Evolutionary conservation across 352 stramenopile genomes (phyloP).

Genomic region (Pythium biforme): DNA sequence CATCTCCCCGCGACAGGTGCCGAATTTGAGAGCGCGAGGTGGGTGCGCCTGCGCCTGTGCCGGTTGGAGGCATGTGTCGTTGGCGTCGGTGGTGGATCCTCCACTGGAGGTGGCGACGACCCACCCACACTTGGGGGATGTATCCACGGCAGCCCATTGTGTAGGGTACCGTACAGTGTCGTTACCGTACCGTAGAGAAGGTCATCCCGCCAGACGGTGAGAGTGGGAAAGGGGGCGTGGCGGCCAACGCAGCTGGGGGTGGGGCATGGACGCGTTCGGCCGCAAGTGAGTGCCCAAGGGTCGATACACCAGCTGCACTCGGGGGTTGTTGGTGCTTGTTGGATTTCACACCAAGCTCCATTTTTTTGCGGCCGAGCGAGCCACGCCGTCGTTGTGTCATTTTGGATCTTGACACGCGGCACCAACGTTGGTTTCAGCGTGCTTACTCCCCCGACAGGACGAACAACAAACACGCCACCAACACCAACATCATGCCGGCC

Average conservation of each 20-base stretch:
- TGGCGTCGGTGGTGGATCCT: neutral
- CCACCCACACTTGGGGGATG: neutral
- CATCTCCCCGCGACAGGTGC: neutral
- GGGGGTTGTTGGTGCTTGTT: conserved; percentile 3
- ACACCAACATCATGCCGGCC: neutral
- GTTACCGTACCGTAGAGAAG: neutral
- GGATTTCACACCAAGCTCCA: neutral
- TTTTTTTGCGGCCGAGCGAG: neutral
- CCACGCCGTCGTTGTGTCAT: conserved; percentile 3
- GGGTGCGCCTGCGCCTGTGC: neutral
- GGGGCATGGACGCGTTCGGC: neutral
- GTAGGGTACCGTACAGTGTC: neutral
- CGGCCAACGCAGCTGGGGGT: conserved; percentile 1
- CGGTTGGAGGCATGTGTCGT: neutral
- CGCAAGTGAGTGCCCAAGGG: neutral
- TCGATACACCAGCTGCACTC: conserved; percentile 8
- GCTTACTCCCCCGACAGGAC: neutral
- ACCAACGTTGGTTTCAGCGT: neutral
- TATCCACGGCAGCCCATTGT: neutral
- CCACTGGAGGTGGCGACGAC: too few species aligned
- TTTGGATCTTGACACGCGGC: conserved; percentile 17
- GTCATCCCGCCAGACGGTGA: neutral
- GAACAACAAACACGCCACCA: neutral
- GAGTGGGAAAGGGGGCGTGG: conserved; percentile 8
- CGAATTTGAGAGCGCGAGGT: neutral